phyloP scores from a whole-genome alignment of 225 moss, liverwort and hornwort species.

The Rhytidiadelphus loreus region DNA sequence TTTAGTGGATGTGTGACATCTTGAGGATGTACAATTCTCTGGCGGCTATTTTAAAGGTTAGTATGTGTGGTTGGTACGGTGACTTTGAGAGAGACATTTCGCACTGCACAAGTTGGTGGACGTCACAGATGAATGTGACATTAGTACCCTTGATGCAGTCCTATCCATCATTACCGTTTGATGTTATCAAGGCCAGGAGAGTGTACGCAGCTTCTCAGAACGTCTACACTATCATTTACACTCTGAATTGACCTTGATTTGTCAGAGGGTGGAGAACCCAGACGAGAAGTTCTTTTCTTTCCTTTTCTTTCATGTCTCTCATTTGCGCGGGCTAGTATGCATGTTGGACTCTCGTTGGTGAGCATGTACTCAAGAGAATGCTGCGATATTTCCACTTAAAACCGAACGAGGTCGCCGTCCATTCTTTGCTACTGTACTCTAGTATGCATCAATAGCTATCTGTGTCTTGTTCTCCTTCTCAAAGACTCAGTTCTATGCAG shows the following conservation, averaged over 20 bases:
- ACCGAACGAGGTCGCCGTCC: background rate
- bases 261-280: background rate
- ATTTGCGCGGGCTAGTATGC: background rate
- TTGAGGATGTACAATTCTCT: background rate
- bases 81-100: constrained; percentile 4
- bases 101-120: constrained; percentile 5
- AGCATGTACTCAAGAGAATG: background rate
- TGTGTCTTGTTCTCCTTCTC: background rate
- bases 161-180: background rate
- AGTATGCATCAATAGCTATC: background rate
- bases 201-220: background rate
- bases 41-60: background rate
- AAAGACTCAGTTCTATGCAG: background rate
- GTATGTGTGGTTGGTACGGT: background rate
- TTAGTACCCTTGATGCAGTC: background rate
- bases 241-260: constrained; percentile 6
- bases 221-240: background rate
- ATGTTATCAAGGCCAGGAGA: background rate
- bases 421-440: background rate
- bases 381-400: background rate
- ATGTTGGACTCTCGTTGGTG: background rate
- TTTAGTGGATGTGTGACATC: background rate
- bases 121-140: constrained; percentile 1
- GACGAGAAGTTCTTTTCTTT: background rate
- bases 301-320: background rate